Percentiles rank a stretch among this genome's conserved stretches.
Evolutionary conservation across 805 yeast genomes (phyloP).

Genomic region (Clavispora carvajalis): DNA sequence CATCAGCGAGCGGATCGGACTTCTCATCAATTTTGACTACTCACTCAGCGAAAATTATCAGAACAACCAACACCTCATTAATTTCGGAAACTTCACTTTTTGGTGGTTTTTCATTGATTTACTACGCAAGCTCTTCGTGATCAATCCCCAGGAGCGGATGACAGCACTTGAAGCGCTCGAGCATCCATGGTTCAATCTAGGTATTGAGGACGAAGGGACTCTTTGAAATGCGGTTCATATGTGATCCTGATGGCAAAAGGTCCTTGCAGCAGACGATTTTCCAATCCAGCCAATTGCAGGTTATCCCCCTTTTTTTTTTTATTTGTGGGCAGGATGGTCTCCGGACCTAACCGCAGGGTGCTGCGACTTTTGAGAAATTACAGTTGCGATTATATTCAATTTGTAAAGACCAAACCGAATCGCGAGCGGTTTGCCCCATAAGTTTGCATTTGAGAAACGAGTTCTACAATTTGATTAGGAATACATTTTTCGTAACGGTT

Average conservation of each 20-base stretch:
- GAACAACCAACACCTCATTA: conserved; percentile 38
- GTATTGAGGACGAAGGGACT: conserved; percentile 44
- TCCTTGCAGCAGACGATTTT: neutral
- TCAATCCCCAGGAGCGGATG: conserved; percentile 34
- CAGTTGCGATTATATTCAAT: neutral
- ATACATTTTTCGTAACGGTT: neutral
- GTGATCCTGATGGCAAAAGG: neutral
- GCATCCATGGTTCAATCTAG: conserved; percentile 46
- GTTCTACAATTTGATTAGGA: neutral
- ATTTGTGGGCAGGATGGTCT: neutral
- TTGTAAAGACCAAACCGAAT: neutral
- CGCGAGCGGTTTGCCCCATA: neutral
- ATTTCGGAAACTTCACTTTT: conserved; percentile 61
- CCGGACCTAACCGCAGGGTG: neutral
- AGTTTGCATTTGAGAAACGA: neutral
- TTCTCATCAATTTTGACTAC: conserved; percentile 34
- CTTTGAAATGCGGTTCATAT: conserved; percentile 1
- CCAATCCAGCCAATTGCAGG: neutral
- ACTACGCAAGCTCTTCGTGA: conserved; percentile 32
- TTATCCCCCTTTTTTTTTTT: neutral
- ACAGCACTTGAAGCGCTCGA: conserved; percentile 39
- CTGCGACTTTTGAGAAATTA: too few species aligned
- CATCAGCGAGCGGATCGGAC: conserved; percentile 37
- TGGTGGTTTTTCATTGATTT: conserved; percentile 71
- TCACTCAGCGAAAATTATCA: conserved; percentile 35